phyloP scores from a whole-genome alignment of 139 green algal genomes.

The Nannochloris sp. region DNA sequence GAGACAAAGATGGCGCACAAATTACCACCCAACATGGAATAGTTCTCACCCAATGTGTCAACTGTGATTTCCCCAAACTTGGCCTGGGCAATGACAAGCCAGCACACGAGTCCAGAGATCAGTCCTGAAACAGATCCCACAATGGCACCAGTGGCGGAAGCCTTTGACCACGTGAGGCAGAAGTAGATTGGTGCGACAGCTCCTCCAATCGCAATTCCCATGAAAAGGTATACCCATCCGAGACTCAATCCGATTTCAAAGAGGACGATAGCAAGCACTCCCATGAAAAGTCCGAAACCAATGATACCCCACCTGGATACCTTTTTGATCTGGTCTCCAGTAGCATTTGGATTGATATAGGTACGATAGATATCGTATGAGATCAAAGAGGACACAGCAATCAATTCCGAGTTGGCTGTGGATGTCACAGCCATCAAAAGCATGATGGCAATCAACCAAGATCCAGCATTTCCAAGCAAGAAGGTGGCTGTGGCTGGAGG shows the following conservation, averaged over 20 bases:
- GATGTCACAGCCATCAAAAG: slow-evolving; percentile 84
- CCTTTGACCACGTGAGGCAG: slow-evolving; percentile 64
- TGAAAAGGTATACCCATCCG: slow-evolving; percentile 74
- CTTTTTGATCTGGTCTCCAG: slow-evolving; percentile 62
- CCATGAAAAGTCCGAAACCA: slow-evolving; percentile 61
- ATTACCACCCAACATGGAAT: slow-evolving; percentile 83
- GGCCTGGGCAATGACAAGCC: slow-evolving; percentile 37
- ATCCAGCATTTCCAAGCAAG: slow-evolving; percentile 75
- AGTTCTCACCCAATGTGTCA: slow-evolving; percentile 55
- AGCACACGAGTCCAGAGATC: slow-evolving; percentile 49
- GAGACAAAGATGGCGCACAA: slow-evolving; percentile 63
- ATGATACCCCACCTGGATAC: slow-evolving; percentile 57
- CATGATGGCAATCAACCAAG: slow-evolving; percentile 69
- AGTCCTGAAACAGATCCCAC: slow-evolving; percentile 48
- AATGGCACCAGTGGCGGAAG: slow-evolving; percentile 52
- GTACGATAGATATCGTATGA: slow-evolving; percentile 67
- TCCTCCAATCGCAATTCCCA: slow-evolving; percentile 81
- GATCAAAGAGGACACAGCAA: slow-evolving; percentile 77
- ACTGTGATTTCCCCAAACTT: slow-evolving; percentile 34
- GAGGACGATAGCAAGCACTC: slow-evolving; percentile 71
- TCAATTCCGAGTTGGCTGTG: slow-evolving; percentile 77
- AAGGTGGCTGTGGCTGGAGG: slow-evolving; percentile 68
- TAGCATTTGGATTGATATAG: slow-evolving; percentile 60
- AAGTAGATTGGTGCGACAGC: slow-evolving; percentile 60
- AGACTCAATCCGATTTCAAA: slow-evolving; percentile 63